Evolutionary conservation across 2,329 filamentous ascomycete species (phyloP), one percentile per base, ranked within the genome.

Genomic region (Lasiodiplodia hormozganensis): DNA sequence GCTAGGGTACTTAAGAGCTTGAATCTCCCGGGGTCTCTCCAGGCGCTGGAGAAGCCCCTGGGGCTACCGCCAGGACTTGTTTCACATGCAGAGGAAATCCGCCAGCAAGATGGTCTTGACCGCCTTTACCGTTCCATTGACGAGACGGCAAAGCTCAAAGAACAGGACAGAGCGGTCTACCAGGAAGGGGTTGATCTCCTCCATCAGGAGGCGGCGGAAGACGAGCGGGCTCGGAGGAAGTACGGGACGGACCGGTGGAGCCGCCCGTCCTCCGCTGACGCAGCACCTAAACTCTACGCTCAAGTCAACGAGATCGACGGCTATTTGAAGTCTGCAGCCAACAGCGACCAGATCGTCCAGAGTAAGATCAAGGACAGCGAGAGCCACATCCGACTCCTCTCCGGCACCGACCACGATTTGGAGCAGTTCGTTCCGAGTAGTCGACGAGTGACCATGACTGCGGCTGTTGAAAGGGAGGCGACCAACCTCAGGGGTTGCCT

Each of bases 21-120:
- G 16, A 96, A 96, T 69, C 86, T 99, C 0, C 96, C 96, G 0
- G 96, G 96, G 0, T 97, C 95, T 1, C 82, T 99, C 4, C 96
- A 99, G 77, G 96, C 96, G 0, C 85, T 98, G 0, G 96, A 99
- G 77, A 98, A 97, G 77, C 96, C 96, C 0, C 85, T 99, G 0
- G 96, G 96, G 0, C 81, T 99, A 4, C 96, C 96, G 0, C 92
- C 93, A 0, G 92, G 89, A 18, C 82, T 99, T 2, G 87, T 94
- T 2, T 92, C 96, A 25, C 96, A 97, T 73, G 95, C 95, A 0
- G 95, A 98, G 76, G 96, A 98, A 76, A 91, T 99, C 60, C 87
- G 94, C 23, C 95, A 98, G 77, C 92, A 94, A 68, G 94, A 97
- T 75, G 95, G 93, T 0, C 83, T 97, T 38, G 89, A 91, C 68